Evolutionary conservation across 495 filamentous ascomycete genomes (phyloP).

Genomic region (Tuber brumale): DNA sequence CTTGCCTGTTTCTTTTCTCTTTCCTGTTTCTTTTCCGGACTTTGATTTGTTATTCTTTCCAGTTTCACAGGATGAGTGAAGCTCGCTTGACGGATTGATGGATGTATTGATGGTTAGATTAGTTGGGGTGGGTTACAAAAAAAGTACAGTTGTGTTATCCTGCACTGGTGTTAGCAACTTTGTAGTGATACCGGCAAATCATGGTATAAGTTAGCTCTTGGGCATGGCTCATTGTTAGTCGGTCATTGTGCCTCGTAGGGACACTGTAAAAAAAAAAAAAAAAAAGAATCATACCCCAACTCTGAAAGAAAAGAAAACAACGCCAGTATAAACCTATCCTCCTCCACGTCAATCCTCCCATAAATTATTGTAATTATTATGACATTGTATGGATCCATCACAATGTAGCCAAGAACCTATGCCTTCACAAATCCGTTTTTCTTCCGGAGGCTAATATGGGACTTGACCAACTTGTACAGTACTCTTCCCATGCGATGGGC

Average conservation of each 20-base stretch:
- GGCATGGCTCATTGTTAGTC: neutral
- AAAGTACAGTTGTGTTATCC: neutral
- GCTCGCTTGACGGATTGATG: neutral
- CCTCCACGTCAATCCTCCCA: neutral
- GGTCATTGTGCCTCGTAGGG: neutral
- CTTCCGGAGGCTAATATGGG: neutral
- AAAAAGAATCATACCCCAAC: neutral
- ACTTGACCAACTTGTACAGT: neutral
- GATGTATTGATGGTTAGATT: neutral
- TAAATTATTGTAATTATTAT: neutral
- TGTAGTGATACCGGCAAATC: neutral
- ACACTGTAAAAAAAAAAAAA: neutral
- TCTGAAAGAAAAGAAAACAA: neutral
- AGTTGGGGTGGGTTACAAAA: neutral
- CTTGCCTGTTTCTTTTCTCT: neutral
- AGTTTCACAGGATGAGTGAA: neutral
- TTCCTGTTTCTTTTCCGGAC: neutral
- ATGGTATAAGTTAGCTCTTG: neutral
- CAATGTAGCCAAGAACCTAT: neutral
- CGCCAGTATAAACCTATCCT: neutral
- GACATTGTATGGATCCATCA: neutral
- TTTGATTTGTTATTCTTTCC: neutral
- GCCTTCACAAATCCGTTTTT: neutral
- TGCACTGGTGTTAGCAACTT: neutral
- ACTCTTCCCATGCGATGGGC: neutral